Conservation (phyloP, 129 eudicot species). For the Solidago caesia region DNA sequence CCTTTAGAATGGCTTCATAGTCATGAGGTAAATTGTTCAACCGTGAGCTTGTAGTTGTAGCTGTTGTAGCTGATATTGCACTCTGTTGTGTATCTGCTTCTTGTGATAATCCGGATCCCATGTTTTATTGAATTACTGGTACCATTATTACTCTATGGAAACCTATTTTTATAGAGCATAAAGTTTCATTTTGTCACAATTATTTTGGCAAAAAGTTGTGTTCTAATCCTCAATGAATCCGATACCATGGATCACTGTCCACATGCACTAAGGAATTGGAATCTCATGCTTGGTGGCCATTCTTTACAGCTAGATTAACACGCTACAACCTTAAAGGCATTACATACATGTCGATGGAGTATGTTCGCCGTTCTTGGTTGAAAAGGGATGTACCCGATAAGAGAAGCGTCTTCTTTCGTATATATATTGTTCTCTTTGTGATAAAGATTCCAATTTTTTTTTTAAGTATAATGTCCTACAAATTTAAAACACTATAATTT, state of each 20-base stretch:
- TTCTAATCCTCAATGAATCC: slow-evolving; percentile 26
- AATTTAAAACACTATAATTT: too few species aligned
- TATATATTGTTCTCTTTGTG: background rate
- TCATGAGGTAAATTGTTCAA: slow-evolving; percentile 53
- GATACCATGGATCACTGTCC: slow-evolving; percentile 27
- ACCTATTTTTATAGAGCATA: slow-evolving; percentile 24
- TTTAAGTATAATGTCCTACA: too few species aligned
- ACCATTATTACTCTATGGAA: background rate
- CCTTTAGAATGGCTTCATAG: slow-evolving; percentile 52
- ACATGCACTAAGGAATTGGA: background rate
- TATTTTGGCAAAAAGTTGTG: slow-evolving; percentile 19
- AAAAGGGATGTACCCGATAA: background rate
- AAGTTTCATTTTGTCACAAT: slow-evolving; percentile 13
- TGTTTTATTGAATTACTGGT: slow-evolving; percentile 10
- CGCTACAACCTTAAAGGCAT: background rate
- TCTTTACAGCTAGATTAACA: slow-evolving; percentile 10
- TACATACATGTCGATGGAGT: background rate
- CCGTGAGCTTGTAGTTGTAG: slow-evolving; percentile 14
- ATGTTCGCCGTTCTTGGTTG: background rate
- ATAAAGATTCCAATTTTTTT: background rate
- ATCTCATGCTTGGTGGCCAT: slow-evolving; percentile 25
- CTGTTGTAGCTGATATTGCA: slow-evolving; percentile 22
- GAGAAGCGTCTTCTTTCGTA: background rate
- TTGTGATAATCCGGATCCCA: slow-evolving; percentile 55
- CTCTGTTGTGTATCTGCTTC: slow-evolving; percentile 31